Percentiles rank a stretch among this genome's conserved stretches.
Evolutionary conservation across 2,329 filamentous ascomycete species (phyloP).

Genomic region (Penicillium sp.): DNA sequence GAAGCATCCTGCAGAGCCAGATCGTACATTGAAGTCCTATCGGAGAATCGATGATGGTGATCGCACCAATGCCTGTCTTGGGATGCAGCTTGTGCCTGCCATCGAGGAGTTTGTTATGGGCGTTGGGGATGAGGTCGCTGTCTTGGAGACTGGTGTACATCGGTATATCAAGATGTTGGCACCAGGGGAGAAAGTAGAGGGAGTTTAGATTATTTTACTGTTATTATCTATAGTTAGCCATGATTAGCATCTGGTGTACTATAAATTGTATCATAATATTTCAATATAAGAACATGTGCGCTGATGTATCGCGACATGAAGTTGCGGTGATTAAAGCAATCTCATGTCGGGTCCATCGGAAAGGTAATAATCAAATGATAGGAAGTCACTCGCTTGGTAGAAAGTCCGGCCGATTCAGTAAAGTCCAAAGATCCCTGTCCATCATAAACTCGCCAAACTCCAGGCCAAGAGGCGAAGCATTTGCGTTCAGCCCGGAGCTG

Average conservation of each 20-base stretch:
- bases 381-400: background rate
- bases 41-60: conserved; percentile 54
- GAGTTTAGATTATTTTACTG: conserved; percentile 15
- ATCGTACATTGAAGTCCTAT: conserved; percentile 50
- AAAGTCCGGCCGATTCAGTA: background rate
- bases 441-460: background rate
- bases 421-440: background rate
- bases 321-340: too few species aligned
- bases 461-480: background rate
- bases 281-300: too few species aligned
- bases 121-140: conserved; percentile 42
- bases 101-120: conserved; percentile 32
- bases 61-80: conserved; percentile 50
- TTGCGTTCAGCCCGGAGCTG: background rate
- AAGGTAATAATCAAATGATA: too few species aligned
- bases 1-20: conserved; percentile 49
- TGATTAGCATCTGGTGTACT: background rate
- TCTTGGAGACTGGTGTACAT: conserved; percentile 45
- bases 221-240: too few species aligned
- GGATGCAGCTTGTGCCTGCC: conserved; percentile 52
- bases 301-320: too few species aligned
- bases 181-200: conserved; percentile 33
- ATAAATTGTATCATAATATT: background rate
- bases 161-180: conserved; percentile 44
- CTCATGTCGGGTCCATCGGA: too few species aligned